These are phyloP conservation scores for Rosa persica DNA, from an alignment of 306 rosid species.

Conservation along the genomic window DNA sequence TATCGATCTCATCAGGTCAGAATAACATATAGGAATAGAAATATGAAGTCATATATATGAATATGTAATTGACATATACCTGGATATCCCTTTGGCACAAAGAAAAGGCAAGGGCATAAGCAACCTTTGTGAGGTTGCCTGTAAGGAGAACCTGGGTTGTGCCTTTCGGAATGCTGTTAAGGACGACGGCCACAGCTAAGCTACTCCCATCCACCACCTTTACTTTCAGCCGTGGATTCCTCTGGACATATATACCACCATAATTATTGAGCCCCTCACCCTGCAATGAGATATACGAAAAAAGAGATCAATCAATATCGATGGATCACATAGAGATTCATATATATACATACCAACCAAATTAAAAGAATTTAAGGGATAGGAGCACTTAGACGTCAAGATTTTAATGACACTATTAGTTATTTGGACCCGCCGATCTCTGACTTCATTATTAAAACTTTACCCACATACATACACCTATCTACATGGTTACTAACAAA, in stretches of 20 bases:
- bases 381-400: no score
- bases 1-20: not conserved
- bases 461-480: no score
- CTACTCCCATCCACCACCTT: constrained; percentile 79
- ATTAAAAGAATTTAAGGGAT: no score
- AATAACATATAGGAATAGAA: not conserved
- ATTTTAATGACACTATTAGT: no score
- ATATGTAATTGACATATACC: constrained; percentile 28
- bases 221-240: constrained; percentile 50
- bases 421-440: no score
- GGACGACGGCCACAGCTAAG: constrained; percentile 53
- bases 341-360: no score
- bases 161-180: constrained; percentile 56
- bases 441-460: no score
- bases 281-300: constrained; percentile 16
- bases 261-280: constrained; percentile 57
- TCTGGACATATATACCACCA: constrained; percentile 53
- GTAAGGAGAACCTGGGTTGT: constrained; percentile 59
- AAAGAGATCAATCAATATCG: not conserved
- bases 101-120: constrained; percentile 50
- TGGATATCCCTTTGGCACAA: constrained; percentile 53
- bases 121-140: constrained; percentile 70
- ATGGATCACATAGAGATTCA: not conserved
- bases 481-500: no score
- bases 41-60: not conserved